Percentiles rank a stretch among this genome's conserved stretches.
These are phyloP conservation scores for Aspergillus melleus DNA, from an alignment of 2,329 filamentous ascomycete species.

Conservation along the genomic window DNA sequence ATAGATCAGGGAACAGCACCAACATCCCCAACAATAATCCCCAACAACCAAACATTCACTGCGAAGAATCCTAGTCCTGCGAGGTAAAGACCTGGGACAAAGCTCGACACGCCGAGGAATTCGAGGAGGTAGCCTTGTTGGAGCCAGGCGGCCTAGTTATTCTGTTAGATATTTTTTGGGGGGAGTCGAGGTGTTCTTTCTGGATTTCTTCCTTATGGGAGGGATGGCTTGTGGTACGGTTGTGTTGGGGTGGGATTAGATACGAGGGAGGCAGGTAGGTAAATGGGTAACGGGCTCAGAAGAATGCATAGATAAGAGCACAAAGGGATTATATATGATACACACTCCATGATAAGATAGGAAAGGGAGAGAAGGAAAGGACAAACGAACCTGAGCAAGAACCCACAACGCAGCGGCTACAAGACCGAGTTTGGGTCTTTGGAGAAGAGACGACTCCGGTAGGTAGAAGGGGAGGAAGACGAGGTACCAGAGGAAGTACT, in stretches of 20 bases:
- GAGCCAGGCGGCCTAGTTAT: conserved; percentile 62
- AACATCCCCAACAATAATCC: conserved; percentile 72
- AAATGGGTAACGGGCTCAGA: no score
- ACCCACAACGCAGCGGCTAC: conserved; percentile 72
- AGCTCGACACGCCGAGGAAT: conserved; percentile 78
- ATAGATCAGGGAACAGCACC: conserved; percentile 15
- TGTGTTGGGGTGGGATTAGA: no score
- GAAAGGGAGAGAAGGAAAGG: background rate
- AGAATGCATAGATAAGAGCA: no score
- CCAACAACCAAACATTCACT: conserved; percentile 84
- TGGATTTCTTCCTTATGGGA: no score
- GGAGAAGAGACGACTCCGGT: conserved; percentile 72
- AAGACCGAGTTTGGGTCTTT: conserved; percentile 60
- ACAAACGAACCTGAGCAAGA: conserved; percentile 58
- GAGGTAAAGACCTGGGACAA: conserved; percentile 79
- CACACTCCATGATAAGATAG: no score
- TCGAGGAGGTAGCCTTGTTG: conserved; percentile 75
- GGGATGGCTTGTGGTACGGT: no score
- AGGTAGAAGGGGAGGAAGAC: conserved; percentile 91
- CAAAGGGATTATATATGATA: no score
- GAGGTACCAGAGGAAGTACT: conserved; percentile 99
- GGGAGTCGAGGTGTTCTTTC: no score
- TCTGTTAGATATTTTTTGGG: no score
- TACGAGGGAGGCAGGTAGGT: no score
- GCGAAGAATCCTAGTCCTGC: conserved; percentile 77